Evolutionary conservation across 495 filamentous ascomycete species (phyloP), one percentile per base, ranked within the genome.

Genomic region (Rostrohypoxylon terebratum): DNA sequence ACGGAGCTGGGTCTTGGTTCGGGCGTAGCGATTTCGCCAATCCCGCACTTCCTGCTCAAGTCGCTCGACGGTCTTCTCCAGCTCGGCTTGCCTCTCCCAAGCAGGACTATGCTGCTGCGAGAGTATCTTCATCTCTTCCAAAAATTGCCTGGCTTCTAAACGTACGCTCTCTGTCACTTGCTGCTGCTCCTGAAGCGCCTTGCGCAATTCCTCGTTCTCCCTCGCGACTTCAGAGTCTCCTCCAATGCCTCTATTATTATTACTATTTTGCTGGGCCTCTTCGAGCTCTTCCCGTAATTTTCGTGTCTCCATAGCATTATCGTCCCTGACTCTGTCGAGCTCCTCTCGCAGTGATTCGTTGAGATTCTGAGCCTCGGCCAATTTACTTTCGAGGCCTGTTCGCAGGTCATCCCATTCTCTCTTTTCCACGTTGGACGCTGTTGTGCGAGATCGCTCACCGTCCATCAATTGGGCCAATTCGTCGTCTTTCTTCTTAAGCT

Each of bases 131-230:
- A 98, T 98, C 79, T 99, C 94, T 66, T 87, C 86, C 14, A 99
- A 82, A 77, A 93, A 97, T 54, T 90, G 86, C 59, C 92, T 89
- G 0, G 96, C 94, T 81, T 97, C 93, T 38, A 87, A 88, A 20
- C 93, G 88, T 36, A 98, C 96, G 76, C 97, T 92, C 62, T 94
- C 91, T 0, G 94, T 97, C n/a, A 97, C 86, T 54, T 91, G 86
- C 62, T 91, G 90, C 74, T 96, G 93, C 64, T 93, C 87, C 60
- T 83, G 83, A 34, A 97, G 78, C 21, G 94, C 87, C 57, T 67
- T 75, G 73, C 94, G 90, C 34, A 98, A 83, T 44, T 88, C 88
- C 65, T 91, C 82, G 71, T 97, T 91, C 72, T 93, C 90, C 50
- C 82, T 85, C 71, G 91, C 87, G 38, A 96, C 80, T n/a, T 90